Percentiles rank a stretch among this genome's conserved stretches.
These are phyloP conservation scores for Boletus huronensis DNA, from an alignment of 768 basidiomycete genomes.

Conservation along the genomic window DNA sequence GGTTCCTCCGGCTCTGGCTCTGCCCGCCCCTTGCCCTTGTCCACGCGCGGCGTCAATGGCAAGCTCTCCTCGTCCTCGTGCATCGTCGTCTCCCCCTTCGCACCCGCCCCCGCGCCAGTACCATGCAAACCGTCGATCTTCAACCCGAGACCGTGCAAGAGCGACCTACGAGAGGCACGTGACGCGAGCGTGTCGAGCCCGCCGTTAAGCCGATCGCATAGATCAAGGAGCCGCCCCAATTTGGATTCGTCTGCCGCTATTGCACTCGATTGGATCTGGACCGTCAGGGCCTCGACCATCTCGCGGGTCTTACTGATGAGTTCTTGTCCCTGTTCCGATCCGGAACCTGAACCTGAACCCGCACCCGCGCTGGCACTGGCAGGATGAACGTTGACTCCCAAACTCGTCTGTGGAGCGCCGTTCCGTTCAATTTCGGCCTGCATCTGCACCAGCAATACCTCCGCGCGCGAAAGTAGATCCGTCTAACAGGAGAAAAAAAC, in stretches of 20 bases:
- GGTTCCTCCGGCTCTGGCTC: slow-evolving; percentile 63
- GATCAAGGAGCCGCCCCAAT: slow-evolving; percentile 61
- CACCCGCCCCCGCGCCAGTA: slow-evolving; percentile 18
- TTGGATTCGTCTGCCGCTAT: slow-evolving; percentile 51
- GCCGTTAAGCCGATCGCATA: slow-evolving; percentile 69
- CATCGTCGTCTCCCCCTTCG: background rate
- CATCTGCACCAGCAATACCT: slow-evolving; percentile 39
- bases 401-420: slow-evolving; percentile 1
- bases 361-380: no score
- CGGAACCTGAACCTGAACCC: background rate
- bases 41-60: slow-evolving; percentile 59
- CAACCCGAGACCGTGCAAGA: slow-evolving; percentile 45
- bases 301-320: slow-evolving; percentile 49
- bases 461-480: slow-evolving; percentile 34
- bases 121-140: slow-evolving; percentile 30
- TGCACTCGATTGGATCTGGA: slow-evolving; percentile 43
- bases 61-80: slow-evolving; percentile 28
- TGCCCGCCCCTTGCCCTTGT: slow-evolving; percentile 78
- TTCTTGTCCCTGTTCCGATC: slow-evolving; percentile 31
- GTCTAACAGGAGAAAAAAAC: background rate
- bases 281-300: slow-evolving; percentile 48
- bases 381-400: background rate
- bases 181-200: slow-evolving; percentile 49
- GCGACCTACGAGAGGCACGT: slow-evolving; percentile 38
- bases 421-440: slow-evolving; percentile 9